phyloP scores from a whole-genome alignment of 257 asterid species.

The Jasminum sambac region DNA sequence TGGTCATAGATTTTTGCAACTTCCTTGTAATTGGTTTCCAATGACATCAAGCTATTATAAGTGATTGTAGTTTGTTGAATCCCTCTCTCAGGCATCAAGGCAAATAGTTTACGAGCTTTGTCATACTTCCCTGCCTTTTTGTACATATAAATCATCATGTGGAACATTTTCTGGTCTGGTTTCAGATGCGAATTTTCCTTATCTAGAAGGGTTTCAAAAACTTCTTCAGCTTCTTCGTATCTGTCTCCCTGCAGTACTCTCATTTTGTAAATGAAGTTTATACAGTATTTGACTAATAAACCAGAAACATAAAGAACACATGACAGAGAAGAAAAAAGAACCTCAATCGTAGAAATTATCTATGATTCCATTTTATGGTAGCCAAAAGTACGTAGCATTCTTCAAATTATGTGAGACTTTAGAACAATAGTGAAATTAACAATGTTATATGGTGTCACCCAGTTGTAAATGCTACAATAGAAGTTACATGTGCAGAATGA shows the following conservation, averaged over 20 bases:
- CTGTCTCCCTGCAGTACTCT: slow-evolving; percentile 67
- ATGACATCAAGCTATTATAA: slow-evolving; percentile 94
- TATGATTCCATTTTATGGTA: background rate
- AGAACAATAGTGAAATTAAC: background rate
- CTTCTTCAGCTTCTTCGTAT: slow-evolving; percentile 84
- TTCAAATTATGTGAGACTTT: background rate
- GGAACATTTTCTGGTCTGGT: slow-evolving; percentile 97
- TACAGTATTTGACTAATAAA: slow-evolving; percentile 2
- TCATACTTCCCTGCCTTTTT: slow-evolving; percentile 72
- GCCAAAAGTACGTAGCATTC: background rate
- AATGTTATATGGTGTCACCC: background rate
- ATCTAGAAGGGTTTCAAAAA: slow-evolving; percentile 67
- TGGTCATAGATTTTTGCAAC: slow-evolving; percentile 87
- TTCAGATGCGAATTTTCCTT: slow-evolving; percentile 65
- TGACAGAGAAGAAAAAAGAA: slow-evolving; percentile 12
- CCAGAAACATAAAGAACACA: background rate
- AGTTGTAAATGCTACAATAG: background rate
- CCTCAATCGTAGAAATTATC: background rate
- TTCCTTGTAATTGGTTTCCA: slow-evolving; percentile 86
- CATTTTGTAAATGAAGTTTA: slow-evolving; percentile 14
- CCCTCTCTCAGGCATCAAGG: slow-evolving; percentile 73
- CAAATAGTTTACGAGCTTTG: slow-evolving; percentile 83
- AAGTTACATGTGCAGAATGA: background rate
- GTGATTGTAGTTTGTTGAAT: slow-evolving; percentile 72
- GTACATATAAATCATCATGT: slow-evolving; percentile 97